Base-by-base conservation (phyloP, 805 yeast genomes). In the Komagataella kurtzmanii region DNA sequence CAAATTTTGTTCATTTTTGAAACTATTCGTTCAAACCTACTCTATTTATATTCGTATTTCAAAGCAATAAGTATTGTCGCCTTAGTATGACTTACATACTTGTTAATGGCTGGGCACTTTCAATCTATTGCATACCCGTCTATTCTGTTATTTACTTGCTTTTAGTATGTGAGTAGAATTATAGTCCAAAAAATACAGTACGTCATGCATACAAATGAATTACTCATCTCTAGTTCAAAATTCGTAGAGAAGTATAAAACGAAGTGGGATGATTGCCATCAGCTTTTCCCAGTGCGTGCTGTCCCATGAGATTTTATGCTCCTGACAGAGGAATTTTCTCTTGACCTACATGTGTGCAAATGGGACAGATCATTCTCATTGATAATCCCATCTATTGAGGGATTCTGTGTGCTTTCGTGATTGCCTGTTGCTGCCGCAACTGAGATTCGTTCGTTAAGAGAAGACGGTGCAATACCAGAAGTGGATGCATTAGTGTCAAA, bases 381-480 rank as follows among this genome's bases (percentile, higher is more conserved):
- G 40, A 30, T 30, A 30, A 30, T 30, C 14, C 40, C 40, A 30
- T 30, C 40, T 30, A 30, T 30, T 30, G 40, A 30, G 14, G 40
- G 40, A 30, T 30, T 30, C n/a, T 30, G 40, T 8, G 40, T 30
- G 40, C 40, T 30, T 30, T 30, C 40, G n/a, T 30, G 40, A 8
- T 14, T 30, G 10, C 40, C 40, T 30, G 40, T 14, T 30, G 14
- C 40, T 30, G 14, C 23, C 4, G 24, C 30, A 17, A 17, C 47
- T 6, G 70, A 60, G 7, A 77, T 65, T 50, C 83, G 66, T 56
- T 81, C 88, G 66, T 80, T 67, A 7, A 83, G 80, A 56, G 85
- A 78, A n/a, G 86, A 84, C 0, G 89, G 88, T 1, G 88, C 80
- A 17, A 83, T 82, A 0, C 88, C 88, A 24, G 80, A 70, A 0